Base-by-base conservation (phyloP, 1,284 basidiomycete genomes). In the Cryptococcus sp. region DNA sequence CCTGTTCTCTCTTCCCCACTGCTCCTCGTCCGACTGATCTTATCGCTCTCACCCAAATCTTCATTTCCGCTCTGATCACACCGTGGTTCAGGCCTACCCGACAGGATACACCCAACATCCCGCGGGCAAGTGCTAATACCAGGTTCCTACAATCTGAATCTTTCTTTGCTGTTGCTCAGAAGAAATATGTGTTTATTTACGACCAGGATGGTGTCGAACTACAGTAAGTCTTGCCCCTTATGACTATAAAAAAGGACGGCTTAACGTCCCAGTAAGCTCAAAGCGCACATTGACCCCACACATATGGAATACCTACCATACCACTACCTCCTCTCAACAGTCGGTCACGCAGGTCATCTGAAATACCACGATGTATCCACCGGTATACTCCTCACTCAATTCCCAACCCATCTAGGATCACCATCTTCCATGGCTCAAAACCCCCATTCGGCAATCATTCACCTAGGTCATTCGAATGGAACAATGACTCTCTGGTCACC, bases 331-430 rank as follows among this genome's bases (percentile, higher is more conserved):
- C 82, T 99, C 5, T 88, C 85, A 1, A 87, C 84, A 46, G 81
- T 94, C 16, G 91, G 92, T 10, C 87, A 91, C 63, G 80, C 81
- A 13, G 94, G 94, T 1, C 91, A 86, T 71, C 80, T 98, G 1
- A 94, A 94, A 77, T 99, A 98, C 75, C 92, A 96, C 77, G 94
- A 99, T 70, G 93, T 90, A 0, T 93, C 92, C 2, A 98, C 93
- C 0, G 94, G 94, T 16, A 81, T 85, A 53, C 80, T 97, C 49
- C 79, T 98, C 34, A 83, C 85, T 37, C 86, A 92, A 72, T 91
- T 94, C 70, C 84, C 89, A n/a, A 93, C 91, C 2, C 89, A 88
- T 64, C 80, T 93, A 24, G 94, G 96, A 10, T 82, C 87, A 23
- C 92, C 89, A 60, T 81, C 80, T 22, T 83, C 88, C 28, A 90